These are phyloP conservation scores for Gremmenia infestans DNA, from an alignment of 2,329 filamentous ascomycete genomes.

Conservation along the genomic window DNA sequence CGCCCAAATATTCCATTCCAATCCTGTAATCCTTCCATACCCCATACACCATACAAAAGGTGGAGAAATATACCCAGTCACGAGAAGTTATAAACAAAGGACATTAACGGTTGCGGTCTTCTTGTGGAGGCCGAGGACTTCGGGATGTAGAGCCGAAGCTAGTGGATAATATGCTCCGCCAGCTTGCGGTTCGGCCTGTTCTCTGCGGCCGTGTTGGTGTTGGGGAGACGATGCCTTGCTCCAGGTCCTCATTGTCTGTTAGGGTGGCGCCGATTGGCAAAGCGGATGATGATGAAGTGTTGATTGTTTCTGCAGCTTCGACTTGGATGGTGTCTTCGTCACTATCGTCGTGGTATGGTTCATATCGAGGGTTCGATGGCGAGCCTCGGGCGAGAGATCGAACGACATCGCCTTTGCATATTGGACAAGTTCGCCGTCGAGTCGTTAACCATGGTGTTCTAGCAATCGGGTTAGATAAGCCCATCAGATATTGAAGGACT, in stretches of 20 bases:
- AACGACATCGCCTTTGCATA: constrained; percentile 97
- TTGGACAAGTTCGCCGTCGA: constrained; percentile 91
- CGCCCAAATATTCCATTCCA: constrained; percentile 7
- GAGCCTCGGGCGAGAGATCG: constrained; percentile 51
- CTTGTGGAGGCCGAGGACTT: constrained; percentile 18
- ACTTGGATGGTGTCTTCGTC: constrained; percentile 41
- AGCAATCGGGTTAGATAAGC: constrained; percentile 7
- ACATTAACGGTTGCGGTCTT: constrained; percentile 27
- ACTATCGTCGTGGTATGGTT: constrained; percentile 36
- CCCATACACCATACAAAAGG: constrained; percentile 18
- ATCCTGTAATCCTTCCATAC: neutral
- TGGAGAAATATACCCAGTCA: neutral
- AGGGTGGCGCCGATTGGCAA: constrained; percentile 18
- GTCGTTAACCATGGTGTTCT: constrained; percentile 97
- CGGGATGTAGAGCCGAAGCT: constrained; percentile 23
- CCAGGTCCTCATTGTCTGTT: constrained; percentile 19
- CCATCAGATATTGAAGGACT: neutral
- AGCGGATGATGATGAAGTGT: constrained; percentile 43
- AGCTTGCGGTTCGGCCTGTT: constrained; percentile 15
- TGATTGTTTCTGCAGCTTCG: constrained; percentile 39
- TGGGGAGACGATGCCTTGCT: constrained; percentile 22
- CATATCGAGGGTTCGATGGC: constrained; percentile 28
- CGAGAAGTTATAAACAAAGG: constrained; percentile 4
- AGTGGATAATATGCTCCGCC: constrained; percentile 21
- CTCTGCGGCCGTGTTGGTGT: constrained; percentile 15